phyloP scores from a whole-genome alignment of 306 rosid genomes.

The Quillaja saponaria region DNA sequence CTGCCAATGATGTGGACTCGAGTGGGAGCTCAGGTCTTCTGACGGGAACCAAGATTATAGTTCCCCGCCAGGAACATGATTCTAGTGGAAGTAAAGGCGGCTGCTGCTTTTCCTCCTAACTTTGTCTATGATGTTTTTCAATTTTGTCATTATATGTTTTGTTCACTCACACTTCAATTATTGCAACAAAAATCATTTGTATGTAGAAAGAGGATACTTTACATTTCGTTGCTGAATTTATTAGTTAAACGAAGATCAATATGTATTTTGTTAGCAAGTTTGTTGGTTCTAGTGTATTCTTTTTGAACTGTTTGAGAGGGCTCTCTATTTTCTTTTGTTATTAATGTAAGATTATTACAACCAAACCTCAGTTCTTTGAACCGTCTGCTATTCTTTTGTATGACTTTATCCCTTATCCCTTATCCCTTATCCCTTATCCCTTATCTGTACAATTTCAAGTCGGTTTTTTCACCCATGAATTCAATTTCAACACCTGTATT shows the following conservation, averaged over 20 bases:
- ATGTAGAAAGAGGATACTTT: constrained; percentile 26
- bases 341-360: constrained; percentile 30
- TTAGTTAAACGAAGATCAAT: constrained; percentile 22
- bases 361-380: constrained; percentile 28
- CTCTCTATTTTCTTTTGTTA: not conserved
- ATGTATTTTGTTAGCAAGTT: constrained; percentile 26
- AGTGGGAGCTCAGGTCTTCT: constrained; percentile 49
- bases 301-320: not conserved
- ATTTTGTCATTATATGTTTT: constrained; percentile 16
- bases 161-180: constrained; percentile 9
- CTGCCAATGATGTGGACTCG: constrained; percentile 45
- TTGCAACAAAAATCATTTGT: constrained; percentile 4
- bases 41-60: constrained; percentile 67
- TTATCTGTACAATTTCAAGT: no score
- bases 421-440: no score
- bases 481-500: no score
- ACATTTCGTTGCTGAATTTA: constrained; percentile 3
- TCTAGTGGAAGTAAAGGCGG: constrained; percentile 38
- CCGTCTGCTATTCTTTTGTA: no score
- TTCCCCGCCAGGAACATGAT: constrained; percentile 50
- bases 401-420: no score
- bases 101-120: constrained; percentile 63
- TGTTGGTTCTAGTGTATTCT: constrained; percentile 13
- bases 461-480: no score
- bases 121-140: not conserved